Evolutionary conservation across 2,329 filamentous ascomycete species (phyloP).

Genomic region (Incumbomyces lentus): DNA sequence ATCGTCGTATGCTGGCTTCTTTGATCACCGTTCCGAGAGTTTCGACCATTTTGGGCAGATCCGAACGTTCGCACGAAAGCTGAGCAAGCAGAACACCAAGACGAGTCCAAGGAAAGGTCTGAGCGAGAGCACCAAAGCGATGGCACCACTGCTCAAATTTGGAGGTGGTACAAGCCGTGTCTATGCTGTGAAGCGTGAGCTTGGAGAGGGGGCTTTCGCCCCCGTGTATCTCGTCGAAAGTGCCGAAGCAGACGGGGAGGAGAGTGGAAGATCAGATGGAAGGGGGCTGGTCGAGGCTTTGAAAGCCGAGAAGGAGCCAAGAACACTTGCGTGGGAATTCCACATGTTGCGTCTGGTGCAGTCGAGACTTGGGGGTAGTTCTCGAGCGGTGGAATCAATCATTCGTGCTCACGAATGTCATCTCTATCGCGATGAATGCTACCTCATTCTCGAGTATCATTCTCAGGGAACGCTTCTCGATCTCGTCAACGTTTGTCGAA

Average conservation of each 20-base stretch:
- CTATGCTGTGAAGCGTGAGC: constrained; percentile 73
- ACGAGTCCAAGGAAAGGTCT: constrained; percentile 41
- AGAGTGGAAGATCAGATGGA: constrained; percentile 34
- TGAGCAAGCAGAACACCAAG: constrained; percentile 37
- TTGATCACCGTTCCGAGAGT: constrained; percentile 55
- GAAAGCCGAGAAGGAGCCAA: constrained; percentile 85
- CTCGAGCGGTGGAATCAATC: constrained; percentile 64
- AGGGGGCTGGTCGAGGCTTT: constrained; percentile 68
- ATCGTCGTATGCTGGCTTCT: constrained; percentile 65
- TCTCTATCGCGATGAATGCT: constrained; percentile 80
- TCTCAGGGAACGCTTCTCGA: constrained; percentile 90
- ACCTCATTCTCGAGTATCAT: constrained; percentile 76
- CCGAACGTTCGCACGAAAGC: constrained; percentile 65
- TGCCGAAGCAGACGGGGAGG: constrained; percentile 37
- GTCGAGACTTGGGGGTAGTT: constrained; percentile 54
- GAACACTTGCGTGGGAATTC: constrained; percentile 67
- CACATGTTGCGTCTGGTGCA: constrained; percentile 84
- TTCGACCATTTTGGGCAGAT: constrained; percentile 65
- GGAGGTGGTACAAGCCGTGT: constrained; percentile 47
- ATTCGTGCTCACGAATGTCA: constrained; percentile 83
- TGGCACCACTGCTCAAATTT: constrained; percentile 59
- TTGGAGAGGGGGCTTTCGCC: constrained; percentile 88
- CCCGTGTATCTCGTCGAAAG: constrained; percentile 85
- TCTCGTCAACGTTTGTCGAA: constrained; percentile 74
- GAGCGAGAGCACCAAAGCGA: constrained; percentile 41